These are phyloP conservation scores for Eleusine indica DNA, from an alignment of 176 grass and related monocot genomes.

Conservation along the genomic window DNA sequence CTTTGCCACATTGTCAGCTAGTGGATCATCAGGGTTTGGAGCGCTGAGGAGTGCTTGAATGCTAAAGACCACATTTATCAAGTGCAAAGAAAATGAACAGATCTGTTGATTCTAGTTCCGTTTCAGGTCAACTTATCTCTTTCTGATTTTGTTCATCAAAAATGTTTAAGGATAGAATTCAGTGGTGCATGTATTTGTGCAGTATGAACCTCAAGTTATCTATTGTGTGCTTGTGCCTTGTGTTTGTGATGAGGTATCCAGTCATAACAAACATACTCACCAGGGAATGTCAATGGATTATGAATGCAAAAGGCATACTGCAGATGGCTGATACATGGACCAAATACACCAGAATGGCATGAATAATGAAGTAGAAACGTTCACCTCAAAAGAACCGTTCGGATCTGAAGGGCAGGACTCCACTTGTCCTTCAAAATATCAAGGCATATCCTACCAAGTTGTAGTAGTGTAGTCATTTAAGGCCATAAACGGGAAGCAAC, in stretches of 20 bases:
- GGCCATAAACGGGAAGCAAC: not conserved
- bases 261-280: not conserved
- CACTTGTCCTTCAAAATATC: slow-evolving; percentile 95
- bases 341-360: not conserved
- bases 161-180: not conserved
- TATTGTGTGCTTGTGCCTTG: not conserved
- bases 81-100: not conserved
- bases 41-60: slow-evolving; percentile 79
- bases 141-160: not conserved
- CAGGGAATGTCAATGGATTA: not conserved
- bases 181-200: not conserved
- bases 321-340: not conserved
- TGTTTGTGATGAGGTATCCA: not conserved
- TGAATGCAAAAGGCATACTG: not conserved
- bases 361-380: slow-evolving; percentile 30
- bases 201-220: not conserved
- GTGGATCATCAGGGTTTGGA: slow-evolving; percentile 72
- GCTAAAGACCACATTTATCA: slow-evolving; percentile 41
- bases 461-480: slow-evolving; percentile 33
- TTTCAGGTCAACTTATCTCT: not conserved
- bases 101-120: not conserved
- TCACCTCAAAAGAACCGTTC: slow-evolving; percentile 86
- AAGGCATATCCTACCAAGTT: slow-evolving; percentile 99
- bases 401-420: slow-evolving; percentile 87
- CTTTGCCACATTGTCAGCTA: slow-evolving; percentile 77